Evolutionary conservation across 768 basidiomycete genomes (phyloP), one percentile per base, ranked within the genome.

Genomic region (Pleurotus tuber-regium): DNA sequence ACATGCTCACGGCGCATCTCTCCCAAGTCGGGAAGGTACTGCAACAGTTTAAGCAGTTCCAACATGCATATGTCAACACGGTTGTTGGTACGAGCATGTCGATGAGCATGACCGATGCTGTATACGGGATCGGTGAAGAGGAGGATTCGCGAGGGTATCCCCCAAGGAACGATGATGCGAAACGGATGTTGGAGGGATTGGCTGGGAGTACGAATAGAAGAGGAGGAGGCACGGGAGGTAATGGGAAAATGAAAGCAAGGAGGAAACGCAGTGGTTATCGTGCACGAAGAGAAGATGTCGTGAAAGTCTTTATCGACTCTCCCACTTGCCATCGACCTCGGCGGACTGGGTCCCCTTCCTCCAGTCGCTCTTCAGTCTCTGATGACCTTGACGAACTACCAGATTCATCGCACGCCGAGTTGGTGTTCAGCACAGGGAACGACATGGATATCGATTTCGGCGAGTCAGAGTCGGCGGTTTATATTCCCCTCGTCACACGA

Each of bases 1-100:
- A 42, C n/a, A n/a, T n/a, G n/a, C n/a, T n/a, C n/a, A n/a, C n/a
- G n/a, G n/a, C n/a, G n/a, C 46, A 48, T 14, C 12, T 48, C 2
- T 7, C 11, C 29, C n/a, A 31, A 21, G 5, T 48, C 29, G 31
- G 46, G 11, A 48, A 24, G 10, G 46, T 35, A 4, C 18, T 48
- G 18, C 46, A 48, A 7, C 28, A 24, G 14, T 48, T 48, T 24
- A 48, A 30, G n/a, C 46, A 48, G 31, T 30, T 48, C 4, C 28
- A 48, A n/a, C 19, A 14, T 7, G 46, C 46, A 3, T 48, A 48
- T 36, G 46, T 35, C 11, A 35, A 14, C 11, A 31, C 46, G 2
- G 46, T 48, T 35, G 46, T 35, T 11, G 46, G 41, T 8, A 42
- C 26, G 41, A 9, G 9, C 21, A 42, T 42, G 40, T 23, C 23